Evolutionary conservation across 2,329 filamentous ascomycete species (phyloP), one percentile per base, ranked within the genome.

Genomic region (Onygena corvina): DNA sequence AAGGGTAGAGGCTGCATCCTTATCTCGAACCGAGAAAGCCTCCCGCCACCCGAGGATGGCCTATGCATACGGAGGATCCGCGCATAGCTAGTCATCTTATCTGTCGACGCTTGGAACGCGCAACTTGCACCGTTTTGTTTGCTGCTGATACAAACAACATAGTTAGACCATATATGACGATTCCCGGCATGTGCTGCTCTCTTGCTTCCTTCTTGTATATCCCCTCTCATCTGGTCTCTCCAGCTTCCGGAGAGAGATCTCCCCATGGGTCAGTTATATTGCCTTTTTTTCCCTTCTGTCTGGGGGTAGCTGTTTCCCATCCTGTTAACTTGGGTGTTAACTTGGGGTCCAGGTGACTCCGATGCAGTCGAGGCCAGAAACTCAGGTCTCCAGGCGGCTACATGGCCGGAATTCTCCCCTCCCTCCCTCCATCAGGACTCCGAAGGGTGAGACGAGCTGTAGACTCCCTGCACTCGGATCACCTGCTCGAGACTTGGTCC

Each of bases 401-500:
- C 25, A 3, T 40, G 21, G 38, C 38, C 11, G 38, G 38, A 6
- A 42, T 42, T 27, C 34, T 14, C n/a, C 16, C 21, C 29, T 11
- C 29, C 8, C 29, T 12, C 21, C 38, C 38, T 11, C 27, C 38
- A 14, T 14, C 38, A 27, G 38, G 34, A 6, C 18, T 18, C 14
- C 35, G 25, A 6, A 14, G 21, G 38, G 38, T 42, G 38, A 42
- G 38, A 42, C 34, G 34, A 38, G 34, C 21, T 14, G 21, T 18
- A 20, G 5, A 27, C 23, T 14, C 20, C 38, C 38, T 38, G 16
- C 8, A 20, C 21, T 14, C 21, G 4, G 20, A 29, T 42, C 38
- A 42, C 38, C 38, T 42, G 38, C 38, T 29, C 38, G 27, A 14
- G 38, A 27, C 38, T 25, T 20, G 38, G 38, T 42, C 25, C 38